Percentiles rank a stretch among this genome's conserved stretches.
These are phyloP conservation scores for Suillus americanus DNA, from an alignment of 768 basidiomycete species.

Conservation along the genomic window DNA sequence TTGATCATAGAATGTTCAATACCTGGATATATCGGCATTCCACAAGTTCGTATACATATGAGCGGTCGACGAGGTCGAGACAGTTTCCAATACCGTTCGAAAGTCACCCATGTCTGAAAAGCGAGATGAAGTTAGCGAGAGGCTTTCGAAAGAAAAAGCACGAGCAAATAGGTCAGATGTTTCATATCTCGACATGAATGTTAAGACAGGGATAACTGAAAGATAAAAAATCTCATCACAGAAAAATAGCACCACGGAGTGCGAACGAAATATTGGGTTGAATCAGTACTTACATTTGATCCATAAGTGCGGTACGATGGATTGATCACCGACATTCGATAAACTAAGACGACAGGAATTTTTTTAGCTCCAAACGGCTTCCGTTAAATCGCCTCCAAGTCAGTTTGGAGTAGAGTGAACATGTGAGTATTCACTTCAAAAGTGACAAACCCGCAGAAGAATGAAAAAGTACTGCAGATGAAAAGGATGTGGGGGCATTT, in stretches of 20 bases:
- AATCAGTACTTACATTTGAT: not conserved
- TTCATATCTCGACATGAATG: constrained; percentile 23
- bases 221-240: constrained; percentile 20
- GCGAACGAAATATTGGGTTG: not conserved
- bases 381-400: not conserved
- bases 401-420: not conserved
- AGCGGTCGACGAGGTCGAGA: not conserved
- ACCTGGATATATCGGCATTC: not conserved
- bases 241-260: not conserved
- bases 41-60: not conserved
- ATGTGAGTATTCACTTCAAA: not conserved
- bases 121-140: not conserved
- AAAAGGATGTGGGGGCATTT: constrained; percentile 80
- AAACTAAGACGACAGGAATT: not conserved
- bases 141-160: not conserved
- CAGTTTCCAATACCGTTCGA: not conserved
- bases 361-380: not conserved
- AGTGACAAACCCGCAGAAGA: constrained; percentile 54
- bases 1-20: too few species aligned
- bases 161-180: constrained; percentile 7
- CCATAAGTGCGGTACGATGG: not conserved
- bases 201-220: constrained; percentile 35
- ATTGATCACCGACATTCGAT: not conserved
- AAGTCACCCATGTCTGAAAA: not conserved
- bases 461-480: constrained; percentile 77